Percentiles rank a stretch among this genome's conserved stretches.
Evolutionary conservation across 371 early-diverging fungal species (phyloP).

Genomic region (Mucor piriformis): DNA sequence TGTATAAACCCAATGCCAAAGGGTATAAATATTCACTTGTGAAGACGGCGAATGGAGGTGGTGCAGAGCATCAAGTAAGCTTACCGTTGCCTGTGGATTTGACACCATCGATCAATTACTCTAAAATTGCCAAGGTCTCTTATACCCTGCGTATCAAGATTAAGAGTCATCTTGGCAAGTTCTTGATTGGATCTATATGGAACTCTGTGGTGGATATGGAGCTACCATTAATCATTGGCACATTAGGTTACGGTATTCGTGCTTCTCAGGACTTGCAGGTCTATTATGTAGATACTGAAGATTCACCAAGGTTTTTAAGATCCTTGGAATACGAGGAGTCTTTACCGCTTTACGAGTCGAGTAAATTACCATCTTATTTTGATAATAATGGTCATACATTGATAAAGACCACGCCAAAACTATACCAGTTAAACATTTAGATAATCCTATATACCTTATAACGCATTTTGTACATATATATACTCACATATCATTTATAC

Average conservation of each 20-base stretch:
- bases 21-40: slow-evolving; percentile 17
- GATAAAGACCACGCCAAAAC: neutral
- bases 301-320: slow-evolving; percentile 29
- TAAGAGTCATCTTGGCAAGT: slow-evolving; percentile 20
- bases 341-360: slow-evolving; percentile 34
- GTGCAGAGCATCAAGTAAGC: slow-evolving; percentile 19
- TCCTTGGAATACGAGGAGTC: slow-evolving; percentile 38
- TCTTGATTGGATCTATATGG: slow-evolving; percentile 19
- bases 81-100: slow-evolving; percentile 27
- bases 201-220: slow-evolving; percentile 18
- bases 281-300: slow-evolving; percentile 4
- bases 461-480: slow-evolving; percentile 1
- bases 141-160: slow-evolving; percentile 28
- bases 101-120: slow-evolving; percentile 36
- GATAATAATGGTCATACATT: neutral
- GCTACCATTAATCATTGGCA: slow-evolving; percentile 38
- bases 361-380: slow-evolving; percentile 21
- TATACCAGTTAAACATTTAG: neutral
- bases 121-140: slow-evolving; percentile 23
- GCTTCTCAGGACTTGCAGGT: slow-evolving; percentile 30
- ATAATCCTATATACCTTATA: neutral
- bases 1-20: slow-evolving; percentile 11
- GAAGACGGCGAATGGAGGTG: slow-evolving; percentile 12
- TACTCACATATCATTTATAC: neutral
- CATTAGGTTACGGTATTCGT: slow-evolving; percentile 41